A percentile compares a stretch with the other conserved stretches of the same genome.
phyloP scores from a whole-genome alignment of 2,329 filamentous ascomycete species.

The Aspergillus pseudotamarii region DNA sequence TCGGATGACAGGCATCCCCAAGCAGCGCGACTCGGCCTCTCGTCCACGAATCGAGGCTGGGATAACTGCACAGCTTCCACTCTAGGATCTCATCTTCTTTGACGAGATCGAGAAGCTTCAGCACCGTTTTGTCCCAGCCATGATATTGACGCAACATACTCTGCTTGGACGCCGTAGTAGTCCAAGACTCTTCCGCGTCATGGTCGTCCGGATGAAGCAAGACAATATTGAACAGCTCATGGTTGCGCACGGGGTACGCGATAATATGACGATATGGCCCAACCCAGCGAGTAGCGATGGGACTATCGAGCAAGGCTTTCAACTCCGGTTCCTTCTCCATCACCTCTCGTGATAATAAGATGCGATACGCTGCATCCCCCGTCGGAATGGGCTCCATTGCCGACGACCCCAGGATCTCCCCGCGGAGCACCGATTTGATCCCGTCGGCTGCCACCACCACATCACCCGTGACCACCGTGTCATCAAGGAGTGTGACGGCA shows the following conservation, averaged over 20 bases:
- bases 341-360: not conserved
- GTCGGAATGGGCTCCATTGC: not conserved
- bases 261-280: slow-evolving; percentile 76
- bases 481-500: not conserved
- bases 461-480: not conserved
- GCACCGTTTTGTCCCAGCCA: slow-evolving; percentile 63
- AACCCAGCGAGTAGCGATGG: slow-evolving; percentile 58
- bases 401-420: not conserved
- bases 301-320: not conserved
- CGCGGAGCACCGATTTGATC: not conserved
- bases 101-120: slow-evolving; percentile 62
- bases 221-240: slow-evolving; percentile 67
- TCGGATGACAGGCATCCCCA: slow-evolving; percentile 50
- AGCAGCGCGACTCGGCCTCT: slow-evolving; percentile 39
- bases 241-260: slow-evolving; percentile 71
- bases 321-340: not conserved
- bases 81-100: slow-evolving; percentile 54
- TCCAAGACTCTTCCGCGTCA: slow-evolving; percentile 65
- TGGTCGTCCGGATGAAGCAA: slow-evolving; percentile 64
- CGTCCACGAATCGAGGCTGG: slow-evolving; percentile 38
- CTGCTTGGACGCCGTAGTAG: slow-evolving; percentile 62
- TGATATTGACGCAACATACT: slow-evolving; percentile 63
- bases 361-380: not conserved
- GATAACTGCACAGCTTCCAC: slow-evolving; percentile 41
- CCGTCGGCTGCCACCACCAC: not conserved